These are phyloP conservation scores for Ophiocordyceps camponoti-leonardi DNA, from an alignment of 2,329 filamentous ascomycete species.

Conservation along the genomic window DNA sequence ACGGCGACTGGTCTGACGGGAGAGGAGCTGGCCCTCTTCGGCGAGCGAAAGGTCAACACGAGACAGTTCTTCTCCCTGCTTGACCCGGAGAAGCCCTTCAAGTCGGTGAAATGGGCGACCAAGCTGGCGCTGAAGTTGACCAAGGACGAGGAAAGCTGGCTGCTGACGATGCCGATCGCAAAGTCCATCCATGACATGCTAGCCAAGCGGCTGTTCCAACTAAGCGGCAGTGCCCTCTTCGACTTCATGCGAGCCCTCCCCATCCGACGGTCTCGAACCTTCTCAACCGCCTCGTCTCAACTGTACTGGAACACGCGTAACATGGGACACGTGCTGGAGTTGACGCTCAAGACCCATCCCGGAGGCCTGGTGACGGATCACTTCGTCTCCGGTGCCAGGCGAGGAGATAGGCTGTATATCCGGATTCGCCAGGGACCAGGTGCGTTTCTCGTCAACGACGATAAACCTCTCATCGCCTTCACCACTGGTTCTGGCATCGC, in stretches of 20 bases:
- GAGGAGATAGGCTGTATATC: neutral
- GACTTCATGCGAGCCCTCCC: slow-evolving; percentile 1
- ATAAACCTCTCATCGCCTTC: slow-evolving; percentile 1
- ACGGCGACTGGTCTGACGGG: neutral
- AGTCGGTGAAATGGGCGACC: neutral
- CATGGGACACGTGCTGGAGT: slow-evolving; percentile 2
- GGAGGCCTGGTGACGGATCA: slow-evolving; percentile 1
- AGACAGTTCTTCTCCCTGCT: slow-evolving; percentile 1
- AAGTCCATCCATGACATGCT: neutral
- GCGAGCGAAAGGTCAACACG: neutral
- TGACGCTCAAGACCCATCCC: neutral
- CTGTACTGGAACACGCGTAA: slow-evolving; percentile 1
- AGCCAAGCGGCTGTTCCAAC: neutral
- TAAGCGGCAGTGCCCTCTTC: neutral
- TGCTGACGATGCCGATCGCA: neutral
- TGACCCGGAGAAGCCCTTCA: slow-evolving; percentile 1
- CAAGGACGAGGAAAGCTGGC: neutral
- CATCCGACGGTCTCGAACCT: neutral
- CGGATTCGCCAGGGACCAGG: slow-evolving; percentile 1
- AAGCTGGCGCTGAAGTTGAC: neutral
- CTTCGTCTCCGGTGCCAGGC: neutral
- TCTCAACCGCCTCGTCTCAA: slow-evolving; percentile 1
- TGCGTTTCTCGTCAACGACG: neutral
- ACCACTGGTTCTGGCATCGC: slow-evolving; percentile 2
- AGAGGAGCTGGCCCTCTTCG: neutral